A percentile compares a stretch with the other conserved stretches of the same genome.
phyloP scores from a whole-genome alignment of 495 filamentous ascomycete genomes.

The Apodospora peruviana region DNA sequence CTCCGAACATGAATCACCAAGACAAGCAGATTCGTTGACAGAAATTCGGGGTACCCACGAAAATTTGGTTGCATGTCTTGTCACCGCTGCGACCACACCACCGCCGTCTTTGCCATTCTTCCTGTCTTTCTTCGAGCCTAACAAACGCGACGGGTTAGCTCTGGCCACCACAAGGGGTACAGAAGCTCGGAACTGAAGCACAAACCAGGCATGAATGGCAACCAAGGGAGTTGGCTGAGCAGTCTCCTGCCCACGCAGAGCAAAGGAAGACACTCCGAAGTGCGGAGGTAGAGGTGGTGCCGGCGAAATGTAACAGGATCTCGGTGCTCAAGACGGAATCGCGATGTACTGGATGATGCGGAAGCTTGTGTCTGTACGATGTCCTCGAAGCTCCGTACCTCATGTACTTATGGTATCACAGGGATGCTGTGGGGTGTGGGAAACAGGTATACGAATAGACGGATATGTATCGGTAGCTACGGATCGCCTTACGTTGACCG shows the following conservation, averaged over 20 bases:
- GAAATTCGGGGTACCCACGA: conserved; percentile 31
- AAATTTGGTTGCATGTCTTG: conserved; percentile 45
- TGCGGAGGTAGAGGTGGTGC: neutral
- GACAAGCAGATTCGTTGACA: neutral
- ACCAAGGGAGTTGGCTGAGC: conserved; percentile 18
- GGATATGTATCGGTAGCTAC: neutral
- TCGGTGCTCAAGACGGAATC: neutral
- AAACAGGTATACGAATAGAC: no score
- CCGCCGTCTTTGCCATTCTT: conserved; percentile 49
- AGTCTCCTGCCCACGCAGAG: conserved; percentile 33
- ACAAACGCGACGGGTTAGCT: conserved; percentile 9
- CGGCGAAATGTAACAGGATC: neutral
- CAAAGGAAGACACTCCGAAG: conserved; percentile 6
- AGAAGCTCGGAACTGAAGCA: no score
- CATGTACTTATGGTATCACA: no score
- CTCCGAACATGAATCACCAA: neutral
- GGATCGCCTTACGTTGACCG: neutral
- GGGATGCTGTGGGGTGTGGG: no score
- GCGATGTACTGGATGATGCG: neutral
- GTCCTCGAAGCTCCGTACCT: neutral
- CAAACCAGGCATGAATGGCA: conserved; percentile 44
- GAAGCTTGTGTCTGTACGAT: neutral
- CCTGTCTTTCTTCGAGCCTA: conserved; percentile 45
- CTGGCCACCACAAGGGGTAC: no score
- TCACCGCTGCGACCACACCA: conserved; percentile 47